Evolutionary conservation across 2,329 filamentous ascomycete species (phyloP).

Genomic region (Diaporthe citrichinensis): DNA sequence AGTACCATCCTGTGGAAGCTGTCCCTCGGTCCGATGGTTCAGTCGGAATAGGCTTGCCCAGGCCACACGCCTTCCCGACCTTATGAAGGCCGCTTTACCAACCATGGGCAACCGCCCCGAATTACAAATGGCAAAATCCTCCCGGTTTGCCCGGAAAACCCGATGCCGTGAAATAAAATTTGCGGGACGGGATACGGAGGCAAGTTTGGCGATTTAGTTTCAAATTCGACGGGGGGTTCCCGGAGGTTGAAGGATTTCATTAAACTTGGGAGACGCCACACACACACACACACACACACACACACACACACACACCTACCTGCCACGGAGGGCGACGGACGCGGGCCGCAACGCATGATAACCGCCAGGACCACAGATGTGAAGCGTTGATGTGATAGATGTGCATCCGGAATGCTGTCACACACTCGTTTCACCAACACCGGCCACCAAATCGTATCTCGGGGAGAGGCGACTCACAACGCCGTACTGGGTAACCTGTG

Average conservation of each 20-base stretch:
- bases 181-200: conserved; percentile 16
- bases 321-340: not conserved
- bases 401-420: conserved; percentile 5
- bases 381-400: conserved; percentile 17
- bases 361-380: conserved; percentile 10
- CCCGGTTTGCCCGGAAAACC: not conserved
- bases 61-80: not conserved
- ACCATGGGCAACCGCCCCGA: not conserved
- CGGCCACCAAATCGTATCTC: not conserved
- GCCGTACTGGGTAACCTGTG: not conserved
- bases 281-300: not conserved
- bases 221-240: not conserved
- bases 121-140: not conserved
- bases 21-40: not conserved
- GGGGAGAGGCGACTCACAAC: not conserved
- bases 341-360: conserved; percentile 1
- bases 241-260: not conserved
- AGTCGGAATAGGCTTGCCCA: not conserved
- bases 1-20: not conserved
- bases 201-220: conserved; percentile 9
- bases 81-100: not conserved
- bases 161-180: not conserved
- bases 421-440: not conserved
- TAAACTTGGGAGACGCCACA: conserved; percentile 11
- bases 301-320: conserved; percentile 3